Base-by-base conservation (phyloP, 148 eudicot species). In the Bassia scoparia region DNA sequence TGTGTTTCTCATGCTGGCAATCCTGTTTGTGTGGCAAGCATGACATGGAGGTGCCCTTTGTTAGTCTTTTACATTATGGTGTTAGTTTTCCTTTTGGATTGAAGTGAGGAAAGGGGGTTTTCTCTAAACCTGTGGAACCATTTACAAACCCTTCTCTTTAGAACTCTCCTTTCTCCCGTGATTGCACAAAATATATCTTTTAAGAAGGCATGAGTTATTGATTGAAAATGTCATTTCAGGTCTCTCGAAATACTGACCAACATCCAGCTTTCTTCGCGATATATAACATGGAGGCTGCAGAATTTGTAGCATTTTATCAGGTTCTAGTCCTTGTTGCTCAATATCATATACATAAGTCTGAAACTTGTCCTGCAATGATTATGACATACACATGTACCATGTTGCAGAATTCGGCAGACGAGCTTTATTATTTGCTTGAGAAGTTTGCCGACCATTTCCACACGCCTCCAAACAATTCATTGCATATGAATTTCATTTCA, bases 181-280 rank as follows among this genome's bases (percentile, higher is more conserved):
- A n/a, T n/a, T n/a, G n/a, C 34, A 16, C 2, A 35, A 27, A 27
- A 31, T n/a, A 34, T 53, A 66, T 52, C 26, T 52, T 54, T 30
- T 79, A 50, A 62, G 60, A 53, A 48, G 37, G 53, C 26, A 23
- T 50, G 61, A 68, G 58, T 54, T 52, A 41, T 29, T 73, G 61
- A 71, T 80, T 60, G 9, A 41, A 59, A 50, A 58, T 79, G 34
- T 74, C 34, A 65, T 71, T 77, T 48, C 89, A 95, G 97, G 87
- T 89, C 69, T 79, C 97, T 41, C 87, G 98, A 82, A 87, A 79
- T 81, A 77, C 90, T 69, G 98, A 95, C 77, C 87, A 85, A 71
- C 96, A 91, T 79, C 89, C 93, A 74, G 92, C 97, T 68, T 91
- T 95, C 79, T 90, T 89, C 81, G 98, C 93, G 83, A 93, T 91